A percentile compares a stretch with the other conserved stretches of the same genome.
phyloP scores from a whole-genome alignment of 768 basidiomycete species.

The Tylopilus subfusipes region DNA sequence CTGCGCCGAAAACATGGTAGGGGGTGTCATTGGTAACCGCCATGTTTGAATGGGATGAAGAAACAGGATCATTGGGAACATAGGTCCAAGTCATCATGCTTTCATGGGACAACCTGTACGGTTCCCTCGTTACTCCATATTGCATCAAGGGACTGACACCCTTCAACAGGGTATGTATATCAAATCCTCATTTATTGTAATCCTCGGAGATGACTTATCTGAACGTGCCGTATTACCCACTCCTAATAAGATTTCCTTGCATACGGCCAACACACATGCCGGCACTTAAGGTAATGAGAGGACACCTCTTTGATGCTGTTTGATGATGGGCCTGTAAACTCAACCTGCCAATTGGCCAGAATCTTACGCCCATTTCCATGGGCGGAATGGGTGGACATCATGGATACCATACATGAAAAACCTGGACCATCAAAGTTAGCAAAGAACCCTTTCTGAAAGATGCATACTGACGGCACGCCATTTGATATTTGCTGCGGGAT shows the following conservation, averaged over 20 bases:
- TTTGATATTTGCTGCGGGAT: conserved; percentile 51
- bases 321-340: background rate
- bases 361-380: conserved; percentile 50
- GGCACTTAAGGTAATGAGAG: conserved; percentile 38
- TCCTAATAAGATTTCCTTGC: conserved; percentile 41
- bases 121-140: background rate
- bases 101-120: conserved; percentile 47
- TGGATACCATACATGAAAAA: conserved; percentile 28
- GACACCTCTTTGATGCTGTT: background rate
- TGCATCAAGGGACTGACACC: background rate
- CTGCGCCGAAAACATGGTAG: conserved; percentile 47
- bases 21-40: background rate
- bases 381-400: conserved; percentile 56
- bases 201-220: conserved; percentile 14
- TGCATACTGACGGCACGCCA: conserved; percentile 41
- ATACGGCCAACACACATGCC: conserved; percentile 49
- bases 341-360: conserved; percentile 60
- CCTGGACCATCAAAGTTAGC: conserved; percentile 40
- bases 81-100: conserved; percentile 32
- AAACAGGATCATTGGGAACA: conserved; percentile 36
- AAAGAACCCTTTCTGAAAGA: conserved; percentile 26
- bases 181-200: conserved; percentile 47
- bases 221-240: background rate
- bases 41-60: background rate
- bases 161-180: conserved; percentile 38